Evolutionary conservation across 2,329 filamentous ascomycete genomes (phyloP), one percentile per base, ranked within the genome.

Genomic region (Arthrobotrys megalospora): DNA sequence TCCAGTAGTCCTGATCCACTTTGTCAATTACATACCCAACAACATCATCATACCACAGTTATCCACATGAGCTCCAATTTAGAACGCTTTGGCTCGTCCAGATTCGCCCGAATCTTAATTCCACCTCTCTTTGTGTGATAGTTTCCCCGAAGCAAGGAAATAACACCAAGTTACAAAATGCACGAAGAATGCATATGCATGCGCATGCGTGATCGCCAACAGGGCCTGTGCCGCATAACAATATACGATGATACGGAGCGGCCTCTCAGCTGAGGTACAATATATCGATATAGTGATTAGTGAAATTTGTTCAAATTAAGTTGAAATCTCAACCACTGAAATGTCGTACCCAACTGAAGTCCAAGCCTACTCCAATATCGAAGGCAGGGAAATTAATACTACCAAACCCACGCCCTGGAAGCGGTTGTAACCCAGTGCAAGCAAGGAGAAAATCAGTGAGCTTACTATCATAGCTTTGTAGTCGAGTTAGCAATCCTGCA

Each of bases 91-190:
- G 34, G 38, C 53, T 34, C n/a, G 53, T 21, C 11, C 21, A 36
- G 34, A 71, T 70, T 70, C 32, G 16, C 52, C 55, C 66, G 65
- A 62, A 28, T 45, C 55, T 71, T 71, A 71, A 53, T 71, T 71
- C 67, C 55, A 71, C 6, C 10, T 10, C 4, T 43, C 8, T 19
- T 19, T 12, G 16, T n/a, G 52, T 6, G n/a, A 36, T 8, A 58
- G 16, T 58, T 58, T 38, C 32, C 28, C 52, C 52, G 52, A 58
- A 2, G 32, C 8, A 38, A 58, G 52, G 28, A 36, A 48, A 45
- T 53, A 21, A 53, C 36, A 6, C 8, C 19, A 21, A 60, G 12
- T 43, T 19, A 32, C 7, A n/a, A 43, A 16, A 6, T n/a, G 6
- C 3, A 28, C 14, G 2, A 50, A 50, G 16, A 65, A n/a, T 43